Base-by-base conservation (phyloP, 2,329 filamentous ascomycete species). In the Aureobasidium sp. region DNA sequence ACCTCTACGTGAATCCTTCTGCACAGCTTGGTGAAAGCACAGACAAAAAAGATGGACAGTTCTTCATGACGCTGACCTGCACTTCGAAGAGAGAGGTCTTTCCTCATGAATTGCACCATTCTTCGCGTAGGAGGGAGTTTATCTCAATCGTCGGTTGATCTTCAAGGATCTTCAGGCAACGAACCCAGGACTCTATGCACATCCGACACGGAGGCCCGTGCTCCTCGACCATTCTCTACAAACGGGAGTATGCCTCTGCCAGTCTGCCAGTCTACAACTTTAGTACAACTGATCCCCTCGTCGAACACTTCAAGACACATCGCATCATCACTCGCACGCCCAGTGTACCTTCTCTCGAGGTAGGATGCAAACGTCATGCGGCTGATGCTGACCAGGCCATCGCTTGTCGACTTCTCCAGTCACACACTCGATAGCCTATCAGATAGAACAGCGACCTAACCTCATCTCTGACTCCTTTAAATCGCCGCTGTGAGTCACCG, bases 191-290 rank as follows among this genome's bases (percentile, higher is more conserved):
- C 29, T 46, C 9, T 29, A 44, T 57, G 39, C 53, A 26, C 53
- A 34, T 36, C 53, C 39, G 27, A n/a, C 39, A 57, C 13, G 7
- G 4, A 26, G 39, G 41, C 32, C 53, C 41, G 53, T 57, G 41
- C 53, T 57, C 29, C 27, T 44, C 9, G 29, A 57, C 41, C 53
- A 57, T 57, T 57, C 39, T 44, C 53, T 46, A 34, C 37, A 36
- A 36, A 46, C n/a, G 53, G 20, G 20, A 20, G 47, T 34, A 51
- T 20, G 29, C 46, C 29, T 15, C 29, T 48, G 46, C 26, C 46
- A 48, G 46, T 15, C 29, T 48, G 46, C 26, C 46, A 48, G 46
- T 27, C 32, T 48, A 29, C 46, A 29, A 10, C 17, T 32, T 7
- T 15, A 48, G 26, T 27, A 15, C n/a, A 10, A 15, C n/a, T 9